These are phyloP conservation scores for Botrytis byssoidea DNA, from an alignment of 2,329 filamentous ascomycete species.

Conservation along the genomic window DNA sequence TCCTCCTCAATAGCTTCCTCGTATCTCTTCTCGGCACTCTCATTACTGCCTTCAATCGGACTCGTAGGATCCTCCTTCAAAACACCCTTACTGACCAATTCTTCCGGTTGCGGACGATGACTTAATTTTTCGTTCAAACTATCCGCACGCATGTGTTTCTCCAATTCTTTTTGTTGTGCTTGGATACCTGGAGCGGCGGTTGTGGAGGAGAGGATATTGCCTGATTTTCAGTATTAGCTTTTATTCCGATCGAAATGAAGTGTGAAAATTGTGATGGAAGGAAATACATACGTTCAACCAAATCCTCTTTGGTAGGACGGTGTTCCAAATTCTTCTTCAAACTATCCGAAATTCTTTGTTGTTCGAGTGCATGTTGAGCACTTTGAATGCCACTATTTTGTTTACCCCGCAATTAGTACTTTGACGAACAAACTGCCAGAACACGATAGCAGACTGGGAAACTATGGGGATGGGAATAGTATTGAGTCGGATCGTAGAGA, in stretches of 20 bases:
- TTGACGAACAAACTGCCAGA: not conserved
- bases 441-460: not conserved
- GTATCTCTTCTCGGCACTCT: slow-evolving; percentile 49
- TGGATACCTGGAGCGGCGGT: slow-evolving; percentile 75
- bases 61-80: slow-evolving; percentile 65
- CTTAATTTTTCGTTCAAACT: slow-evolving; percentile 84
- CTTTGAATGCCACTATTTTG: slow-evolving; percentile 57
- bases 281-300: slow-evolving; percentile 68
- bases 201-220: slow-evolving; percentile 82
- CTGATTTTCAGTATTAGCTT: slow-evolving; percentile 45
- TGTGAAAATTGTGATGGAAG: not conserved
- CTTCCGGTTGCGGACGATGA: slow-evolving; percentile 71
- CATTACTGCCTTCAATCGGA: slow-evolving; percentile 22
- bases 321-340: slow-evolving; percentile 64
- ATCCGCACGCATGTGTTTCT: slow-evolving; percentile 85
- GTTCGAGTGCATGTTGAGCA: slow-evolving; percentile 60
- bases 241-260: not conserved
- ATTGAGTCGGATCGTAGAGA: not conserved
- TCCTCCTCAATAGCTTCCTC: slow-evolving; percentile 62
- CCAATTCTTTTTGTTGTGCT: slow-evolving; percentile 78
- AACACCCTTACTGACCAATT: slow-evolving; percentile 76
- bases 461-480: not conserved
- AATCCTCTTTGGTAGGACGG: slow-evolving; percentile 66
- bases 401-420: slow-evolving; percentile 32
- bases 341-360: slow-evolving; percentile 60